Base-by-base conservation (phyloP, 257 asterid species). In the Jasminum sambac region DNA sequence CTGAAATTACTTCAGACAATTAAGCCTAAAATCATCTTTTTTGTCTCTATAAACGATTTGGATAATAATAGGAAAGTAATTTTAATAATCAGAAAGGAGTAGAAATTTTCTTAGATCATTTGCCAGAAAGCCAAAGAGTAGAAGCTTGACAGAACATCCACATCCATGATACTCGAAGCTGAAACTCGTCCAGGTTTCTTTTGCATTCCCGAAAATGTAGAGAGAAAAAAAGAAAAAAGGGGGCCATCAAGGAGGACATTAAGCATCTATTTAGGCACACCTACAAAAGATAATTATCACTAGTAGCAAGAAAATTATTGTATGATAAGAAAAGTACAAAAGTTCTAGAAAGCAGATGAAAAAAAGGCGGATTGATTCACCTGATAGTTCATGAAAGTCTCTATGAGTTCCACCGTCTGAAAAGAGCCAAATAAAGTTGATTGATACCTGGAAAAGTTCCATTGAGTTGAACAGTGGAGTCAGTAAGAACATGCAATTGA, bases 341-440 rank as follows among this genome's bases (percentile, higher is more conserved):
- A 30, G 36, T 30, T 30, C 36, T 38, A 63, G 14, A 11, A 38
- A 38, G 64, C 25, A 48, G 50, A 55, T 21, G 14, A 55, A 19
- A 55, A 55, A 57, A 12, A 12, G 43, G 63, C 17, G 37, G 11
- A 72, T 34, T 69, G 11, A 26, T 26, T 13, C 79, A 87, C 97
- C 97, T 94, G 96, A 81, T 94, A 94, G 79, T 94, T 94, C 99
- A 94, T 91, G 83, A 94, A 94, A 63, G 99, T 94, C 82, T 94
- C 99, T 38, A 91, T 94, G 79, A 94, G 77, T 72, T 94, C 99
- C 66, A 82, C 96, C 0, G 99, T 94, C 85, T 91, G 99, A 78
- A 64, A 94, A 67, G 98, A 91, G 70, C 99, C 99, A 72, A 89
- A 89, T 72, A 94, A 77, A 50, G 99, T 88, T 44, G 99, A 89